phyloP scores from a whole-genome alignment of 2,329 filamentous ascomycete genomes.

The Fusarium sp. region DNA sequence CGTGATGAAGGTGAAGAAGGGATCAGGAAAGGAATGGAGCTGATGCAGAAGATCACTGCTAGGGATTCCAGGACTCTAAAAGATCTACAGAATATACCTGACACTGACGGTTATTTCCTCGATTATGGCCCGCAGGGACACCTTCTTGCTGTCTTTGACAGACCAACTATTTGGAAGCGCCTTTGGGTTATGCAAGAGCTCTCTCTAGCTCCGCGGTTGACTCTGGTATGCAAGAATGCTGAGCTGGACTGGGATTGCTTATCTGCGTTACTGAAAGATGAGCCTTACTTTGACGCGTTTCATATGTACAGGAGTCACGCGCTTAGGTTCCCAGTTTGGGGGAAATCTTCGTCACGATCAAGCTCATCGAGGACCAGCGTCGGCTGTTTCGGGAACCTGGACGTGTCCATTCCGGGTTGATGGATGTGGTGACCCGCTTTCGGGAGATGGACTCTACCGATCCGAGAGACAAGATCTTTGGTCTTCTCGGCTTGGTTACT shows the following conservation, averaged over 20 bases:
- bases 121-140: rapidly evolving
- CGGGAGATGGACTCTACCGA: conserved; percentile 2
- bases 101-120: neutral
- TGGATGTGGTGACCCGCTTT: conserved; percentile 18
- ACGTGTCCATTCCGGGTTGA: neutral
- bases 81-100: neutral
- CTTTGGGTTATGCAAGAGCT: conserved; percentile 34
- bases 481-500: conserved; percentile 14
- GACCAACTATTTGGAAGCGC: neutral
- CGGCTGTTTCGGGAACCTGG: too few relatives aligned
- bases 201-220: conserved; percentile 2
- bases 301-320: neutral
- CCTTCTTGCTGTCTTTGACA: neutral
- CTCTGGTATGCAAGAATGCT: neutral
- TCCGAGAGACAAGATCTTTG: conserved; percentile 17
- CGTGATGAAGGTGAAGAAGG: rapidly evolving
- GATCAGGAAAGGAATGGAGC: neutral
- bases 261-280: conserved; percentile 6
- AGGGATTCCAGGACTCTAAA: conserved; percentile 4
- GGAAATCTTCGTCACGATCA: neutral
- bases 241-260: conserved; percentile 13
- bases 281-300: conserved; percentile 29
- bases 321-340: neutral
- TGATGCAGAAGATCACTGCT: conserved; percentile 2
- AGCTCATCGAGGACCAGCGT: conserved; percentile 28